Evolutionary conservation across 2,329 filamentous ascomycete genomes (phyloP).

Genomic region (Daldinia sp.): DNA sequence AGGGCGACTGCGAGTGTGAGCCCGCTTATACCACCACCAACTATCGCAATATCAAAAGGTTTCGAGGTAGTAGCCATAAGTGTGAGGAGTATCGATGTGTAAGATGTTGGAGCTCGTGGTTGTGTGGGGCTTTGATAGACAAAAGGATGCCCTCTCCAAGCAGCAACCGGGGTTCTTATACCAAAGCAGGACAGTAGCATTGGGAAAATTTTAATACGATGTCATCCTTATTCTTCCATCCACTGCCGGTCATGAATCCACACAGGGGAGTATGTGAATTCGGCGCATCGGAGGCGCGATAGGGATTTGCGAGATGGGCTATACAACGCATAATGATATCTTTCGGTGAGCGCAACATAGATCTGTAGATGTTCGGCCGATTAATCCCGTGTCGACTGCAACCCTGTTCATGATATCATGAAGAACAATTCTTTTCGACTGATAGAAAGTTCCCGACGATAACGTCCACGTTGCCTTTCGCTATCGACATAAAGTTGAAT

Average conservation of each 20-base stretch:
- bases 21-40: slow-evolving; percentile 58
- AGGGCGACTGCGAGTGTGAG: slow-evolving; percentile 54
- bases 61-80: slow-evolving; percentile 35
- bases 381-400: slow-evolving; percentile 4
- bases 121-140: neutral
- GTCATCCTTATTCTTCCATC: neutral
- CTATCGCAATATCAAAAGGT: slow-evolving; percentile 53
- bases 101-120: neutral
- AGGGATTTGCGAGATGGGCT: neutral
- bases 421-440: neutral
- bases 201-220: slow-evolving; percentile 6
- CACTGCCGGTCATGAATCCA: neutral
- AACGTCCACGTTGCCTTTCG: neutral
- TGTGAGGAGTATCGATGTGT: neutral
- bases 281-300: slow-evolving; percentile 2
- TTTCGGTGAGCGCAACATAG: neutral
- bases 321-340: neutral
- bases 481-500: neutral
- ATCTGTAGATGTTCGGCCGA: neutral
- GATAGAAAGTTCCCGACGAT: neutral
- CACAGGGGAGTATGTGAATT: neutral
- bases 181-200: neutral
- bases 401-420: neutral
- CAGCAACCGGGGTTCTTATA: slow-evolving; percentile 4
- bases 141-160: neutral